Conservation (phyloP, 305 asterid species). For the Lippia alba region DNA sequence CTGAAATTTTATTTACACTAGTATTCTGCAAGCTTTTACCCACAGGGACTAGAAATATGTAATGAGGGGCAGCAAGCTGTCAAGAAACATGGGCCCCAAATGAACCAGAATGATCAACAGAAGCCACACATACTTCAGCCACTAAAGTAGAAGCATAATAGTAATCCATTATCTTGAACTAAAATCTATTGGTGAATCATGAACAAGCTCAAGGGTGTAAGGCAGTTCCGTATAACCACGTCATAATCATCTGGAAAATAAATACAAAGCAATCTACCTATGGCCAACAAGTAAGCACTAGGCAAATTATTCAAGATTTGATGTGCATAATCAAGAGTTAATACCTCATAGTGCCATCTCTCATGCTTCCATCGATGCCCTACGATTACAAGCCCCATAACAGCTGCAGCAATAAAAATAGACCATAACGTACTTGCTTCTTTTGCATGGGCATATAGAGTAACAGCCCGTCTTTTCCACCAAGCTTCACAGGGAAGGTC, state of each 20-base stretch:
- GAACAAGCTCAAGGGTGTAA: neutral
- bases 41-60: neutral
- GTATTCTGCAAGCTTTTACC: neutral
- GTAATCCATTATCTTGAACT: neutral
- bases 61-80: neutral
- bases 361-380: conserved; percentile 91
- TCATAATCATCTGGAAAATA: conserved; percentile 9
- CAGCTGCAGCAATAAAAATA: conserved; percentile 76
- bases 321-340: neutral
- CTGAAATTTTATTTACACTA: neutral
- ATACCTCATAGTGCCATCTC: conserved; percentile 79
- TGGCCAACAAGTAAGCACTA: neutral
- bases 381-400: conserved; percentile 84
- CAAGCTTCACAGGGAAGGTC: conserved; percentile 88
- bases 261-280: neutral
- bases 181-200: conserved; percentile 13
- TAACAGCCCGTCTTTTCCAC: conserved; percentile 82
- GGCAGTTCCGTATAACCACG: neutral
- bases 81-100: neutral
- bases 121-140: neutral
- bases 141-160: neutral
- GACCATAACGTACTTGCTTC: conserved; percentile 89
- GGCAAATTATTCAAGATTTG: conserved; percentile 1
- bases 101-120: neutral
- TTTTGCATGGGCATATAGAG: conserved; percentile 74